These are phyloP conservation scores for Fusarium sp. DNA, from an alignment of 2,329 filamentous ascomycete species.

Conservation along the genomic window DNA sequence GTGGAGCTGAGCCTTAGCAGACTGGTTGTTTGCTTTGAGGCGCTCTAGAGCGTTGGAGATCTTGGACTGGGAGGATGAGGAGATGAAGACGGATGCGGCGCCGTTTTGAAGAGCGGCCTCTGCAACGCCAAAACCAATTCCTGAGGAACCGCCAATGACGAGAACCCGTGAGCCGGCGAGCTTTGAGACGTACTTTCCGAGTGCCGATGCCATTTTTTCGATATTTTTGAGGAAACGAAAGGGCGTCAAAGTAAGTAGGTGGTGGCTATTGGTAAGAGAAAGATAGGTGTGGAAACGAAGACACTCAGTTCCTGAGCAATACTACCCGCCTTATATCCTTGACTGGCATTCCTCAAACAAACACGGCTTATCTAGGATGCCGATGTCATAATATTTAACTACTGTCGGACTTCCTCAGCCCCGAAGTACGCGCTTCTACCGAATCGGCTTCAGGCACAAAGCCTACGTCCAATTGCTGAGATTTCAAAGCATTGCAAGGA, in stretches of 20 bases:
- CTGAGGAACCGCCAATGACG: constrained; percentile 44
- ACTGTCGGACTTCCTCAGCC: background rate
- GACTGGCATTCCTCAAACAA: constrained; percentile 8
- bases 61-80: constrained; percentile 28
- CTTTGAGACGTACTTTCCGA: constrained; percentile 41
- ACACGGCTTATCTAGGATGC: constrained; percentile 23
- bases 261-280: background rate
- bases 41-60: constrained; percentile 31
- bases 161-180: constrained; percentile 43
- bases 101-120: constrained; percentile 40
- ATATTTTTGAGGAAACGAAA: background rate
- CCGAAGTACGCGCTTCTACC: background rate
- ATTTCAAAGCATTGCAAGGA: too few relatives aligned
- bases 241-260: background rate
- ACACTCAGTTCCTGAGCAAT: background rate
- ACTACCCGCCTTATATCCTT: constrained; percentile 22
- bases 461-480: background rate
- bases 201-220: constrained; percentile 29
- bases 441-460: background rate
- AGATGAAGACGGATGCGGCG: constrained; percentile 35
- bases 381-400: background rate
- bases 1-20: constrained; percentile 32
- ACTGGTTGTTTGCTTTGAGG: constrained; percentile 30
- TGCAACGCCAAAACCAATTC: constrained; percentile 45
- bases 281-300: background rate